A percentile compares a stretch with the other conserved stretches of the same genome.
phyloP scores from a whole-genome alignment of 2,329 filamentous ascomycete genomes.

The Blastomyces emzantsi region DNA sequence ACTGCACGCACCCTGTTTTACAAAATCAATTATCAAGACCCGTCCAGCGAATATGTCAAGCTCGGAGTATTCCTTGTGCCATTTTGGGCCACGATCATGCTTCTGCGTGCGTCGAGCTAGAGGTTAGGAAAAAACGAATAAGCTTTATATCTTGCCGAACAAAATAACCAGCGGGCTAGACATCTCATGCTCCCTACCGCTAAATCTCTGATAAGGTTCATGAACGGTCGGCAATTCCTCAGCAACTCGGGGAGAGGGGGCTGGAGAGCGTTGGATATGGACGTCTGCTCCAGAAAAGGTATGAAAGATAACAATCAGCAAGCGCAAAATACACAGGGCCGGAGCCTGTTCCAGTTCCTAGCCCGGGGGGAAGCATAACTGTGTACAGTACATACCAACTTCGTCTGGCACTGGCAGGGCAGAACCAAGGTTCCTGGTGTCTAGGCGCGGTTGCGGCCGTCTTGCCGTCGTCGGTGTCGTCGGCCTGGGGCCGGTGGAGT shows the following conservation, averaged over 20 bases:
- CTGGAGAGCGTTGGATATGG: constrained; percentile 2
- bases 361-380: too few species aligned
- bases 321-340: not conserved
- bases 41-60: constrained; percentile 30
- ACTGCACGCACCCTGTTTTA: constrained; percentile 25
- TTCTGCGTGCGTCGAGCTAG: constrained; percentile 10
- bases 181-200: not conserved
- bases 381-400: constrained; percentile 5
- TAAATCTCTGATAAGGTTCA: not conserved
- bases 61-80: constrained; percentile 28
- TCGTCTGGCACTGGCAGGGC: not conserved
- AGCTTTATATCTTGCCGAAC: not conserved
- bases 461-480: not conserved
- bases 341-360: not conserved
- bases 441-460: constrained; percentile 8
- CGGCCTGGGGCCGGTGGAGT: not conserved
- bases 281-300: not conserved
- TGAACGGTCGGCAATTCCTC: constrained; percentile 11
- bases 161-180: not conserved
- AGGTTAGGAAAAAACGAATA: not conserved
- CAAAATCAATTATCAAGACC: constrained; percentile 46
- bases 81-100: constrained; percentile 25
- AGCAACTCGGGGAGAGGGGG: constrained; percentile 11
- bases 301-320: not conserved
- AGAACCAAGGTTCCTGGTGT: constrained; percentile 13